Conservation (phyloP, 2,329 filamentous ascomycete species). For the Cercospora zeae-maydis region DNA sequence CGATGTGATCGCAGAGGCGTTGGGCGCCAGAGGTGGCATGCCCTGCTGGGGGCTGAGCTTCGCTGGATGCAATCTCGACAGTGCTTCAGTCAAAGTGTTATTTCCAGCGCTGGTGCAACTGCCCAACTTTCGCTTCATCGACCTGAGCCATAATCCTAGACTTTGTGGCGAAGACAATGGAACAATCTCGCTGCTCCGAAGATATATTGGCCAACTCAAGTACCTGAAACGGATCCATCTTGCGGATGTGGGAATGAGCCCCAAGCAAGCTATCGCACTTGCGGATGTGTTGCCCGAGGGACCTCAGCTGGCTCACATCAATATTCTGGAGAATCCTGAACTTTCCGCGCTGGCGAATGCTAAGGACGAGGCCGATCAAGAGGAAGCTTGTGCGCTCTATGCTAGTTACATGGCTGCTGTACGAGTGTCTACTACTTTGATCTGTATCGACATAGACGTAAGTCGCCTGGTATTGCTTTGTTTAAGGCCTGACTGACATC, state of each 20-base stretch:
- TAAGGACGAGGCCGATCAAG: conserved; percentile 73
- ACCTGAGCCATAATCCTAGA: conserved; percentile 82
- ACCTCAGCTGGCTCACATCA: conserved; percentile 76
- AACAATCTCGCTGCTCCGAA: conserved; percentile 60
- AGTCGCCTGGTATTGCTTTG: conserved; percentile 19
- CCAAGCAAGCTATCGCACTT: conserved; percentile 85
- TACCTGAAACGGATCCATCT: conserved; percentile 81
- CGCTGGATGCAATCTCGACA: conserved; percentile 76
- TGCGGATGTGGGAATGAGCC: conserved; percentile 74
- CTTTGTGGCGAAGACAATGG: conserved; percentile 55
- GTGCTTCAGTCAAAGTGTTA: conserved; percentile 67
- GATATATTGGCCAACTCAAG: conserved; percentile 77
- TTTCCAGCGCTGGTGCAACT: conserved; percentile 70
- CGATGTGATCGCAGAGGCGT: conserved; percentile 48
- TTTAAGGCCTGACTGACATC: conserved; percentile 7
- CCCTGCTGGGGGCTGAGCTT: conserved; percentile 78
- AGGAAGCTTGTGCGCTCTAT: conserved; percentile 91
- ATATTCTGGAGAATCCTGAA: conserved; percentile 75
- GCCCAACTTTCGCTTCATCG: conserved; percentile 77
- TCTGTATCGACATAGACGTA: conserved; percentile 85
- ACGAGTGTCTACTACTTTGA: conserved; percentile 74
- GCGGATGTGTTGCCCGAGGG: conserved; percentile 88
- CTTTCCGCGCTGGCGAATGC: conserved; percentile 69
- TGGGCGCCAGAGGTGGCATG: conserved; percentile 44
- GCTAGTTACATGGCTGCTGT: conserved; percentile 86